Percentiles rank a stretch among this genome's conserved stretches.
Evolutionary conservation across 73 alveolate species (phyloP).

Genomic region (Paramecium bursaria): DNA sequence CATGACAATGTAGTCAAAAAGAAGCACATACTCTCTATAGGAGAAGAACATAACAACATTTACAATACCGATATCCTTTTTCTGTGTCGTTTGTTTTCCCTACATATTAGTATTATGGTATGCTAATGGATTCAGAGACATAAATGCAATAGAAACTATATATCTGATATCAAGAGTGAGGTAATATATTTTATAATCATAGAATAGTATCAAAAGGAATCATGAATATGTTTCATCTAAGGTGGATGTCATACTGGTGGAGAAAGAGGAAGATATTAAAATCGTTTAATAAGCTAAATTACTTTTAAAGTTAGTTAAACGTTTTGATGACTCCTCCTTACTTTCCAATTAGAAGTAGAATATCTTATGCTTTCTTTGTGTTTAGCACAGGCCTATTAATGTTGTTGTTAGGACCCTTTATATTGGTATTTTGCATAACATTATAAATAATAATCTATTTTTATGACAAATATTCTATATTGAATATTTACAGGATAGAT

Average conservation of each 20-base stretch:
- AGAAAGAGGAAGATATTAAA: not conserved
- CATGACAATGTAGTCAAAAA: conserved; percentile 20
- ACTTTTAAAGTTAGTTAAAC: conserved; percentile 29
- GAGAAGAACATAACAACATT: conserved; percentile 48
- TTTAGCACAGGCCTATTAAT: conserved; percentile 37
- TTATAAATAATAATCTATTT: not conserved
- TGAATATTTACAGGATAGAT: conserved; percentile 6
- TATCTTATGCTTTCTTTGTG: conserved; percentile 5
- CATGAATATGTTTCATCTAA: conserved; percentile 11
- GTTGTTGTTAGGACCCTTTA: conserved; percentile 32
- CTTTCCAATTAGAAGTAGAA: conserved; percentile 54
- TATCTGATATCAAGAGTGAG: too few relatives aligned
- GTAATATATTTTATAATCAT: too few relatives aligned
- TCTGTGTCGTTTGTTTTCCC: conserved; percentile 28
- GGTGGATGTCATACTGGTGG: not conserved
- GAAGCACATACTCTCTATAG: conserved; percentile 31
- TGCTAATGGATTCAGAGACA: too few relatives aligned
- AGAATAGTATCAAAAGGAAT: conserved; percentile 24
- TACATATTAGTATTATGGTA: too few relatives aligned
- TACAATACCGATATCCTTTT: conserved; percentile 26
- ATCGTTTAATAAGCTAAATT: not conserved
- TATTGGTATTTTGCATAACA: not conserved
- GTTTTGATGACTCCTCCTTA: conserved; percentile 17
- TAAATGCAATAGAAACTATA: too few relatives aligned
- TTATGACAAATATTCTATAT: conserved; percentile 32